Percentiles rank a stretch among this genome's conserved stretches.
Evolutionary conservation across 1,284 basidiomycete genomes (phyloP).

Genomic region (Albatrellus sp.): DNA sequence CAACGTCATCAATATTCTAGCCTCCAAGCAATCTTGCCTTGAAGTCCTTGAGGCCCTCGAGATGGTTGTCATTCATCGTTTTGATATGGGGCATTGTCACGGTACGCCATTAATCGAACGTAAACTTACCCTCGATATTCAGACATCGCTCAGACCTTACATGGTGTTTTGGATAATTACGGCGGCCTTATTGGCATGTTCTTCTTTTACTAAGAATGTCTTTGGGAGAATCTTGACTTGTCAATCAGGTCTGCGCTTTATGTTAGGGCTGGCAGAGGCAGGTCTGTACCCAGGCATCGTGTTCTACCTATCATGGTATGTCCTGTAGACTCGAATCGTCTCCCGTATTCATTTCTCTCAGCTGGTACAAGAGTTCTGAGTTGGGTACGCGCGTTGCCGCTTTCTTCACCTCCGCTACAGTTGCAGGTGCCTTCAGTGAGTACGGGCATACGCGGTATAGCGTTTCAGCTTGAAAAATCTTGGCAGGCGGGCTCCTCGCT

Average conservation of each 20-base stretch:
- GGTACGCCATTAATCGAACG: slow-evolving; percentile 10
- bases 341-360: slow-evolving; percentile 3
- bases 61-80: slow-evolving; percentile 25
- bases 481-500: slow-evolving; percentile 42
- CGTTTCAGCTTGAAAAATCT: not conserved
- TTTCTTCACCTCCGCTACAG: slow-evolving; percentile 61
- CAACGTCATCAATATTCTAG: slow-evolving; percentile 11
- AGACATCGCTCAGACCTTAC: slow-evolving; percentile 14
- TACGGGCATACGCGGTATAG: too few relatives aligned
- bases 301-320: slow-evolving; percentile 25
- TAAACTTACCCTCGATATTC: not conserved
- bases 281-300: slow-evolving; percentile 26
- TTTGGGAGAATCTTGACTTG: too few relatives aligned
- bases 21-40: slow-evolving; percentile 25
- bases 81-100: slow-evolving; percentile 21
- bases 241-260: slow-evolving; percentile 18
- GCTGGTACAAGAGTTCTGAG: slow-evolving; percentile 44
- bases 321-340: not conserved
- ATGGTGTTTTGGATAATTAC: slow-evolving; percentile 20
- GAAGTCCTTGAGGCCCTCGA: slow-evolving; percentile 25
- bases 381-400: slow-evolving; percentile 54
- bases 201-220: not conserved
- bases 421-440: slow-evolving; percentile 58
- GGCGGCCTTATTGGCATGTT: slow-evolving; percentile 18
- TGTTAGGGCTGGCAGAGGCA: slow-evolving; percentile 24